Conservation (phyloP, 2,329 filamentous ascomycete species). For the Thelonectria discophora region DNA sequence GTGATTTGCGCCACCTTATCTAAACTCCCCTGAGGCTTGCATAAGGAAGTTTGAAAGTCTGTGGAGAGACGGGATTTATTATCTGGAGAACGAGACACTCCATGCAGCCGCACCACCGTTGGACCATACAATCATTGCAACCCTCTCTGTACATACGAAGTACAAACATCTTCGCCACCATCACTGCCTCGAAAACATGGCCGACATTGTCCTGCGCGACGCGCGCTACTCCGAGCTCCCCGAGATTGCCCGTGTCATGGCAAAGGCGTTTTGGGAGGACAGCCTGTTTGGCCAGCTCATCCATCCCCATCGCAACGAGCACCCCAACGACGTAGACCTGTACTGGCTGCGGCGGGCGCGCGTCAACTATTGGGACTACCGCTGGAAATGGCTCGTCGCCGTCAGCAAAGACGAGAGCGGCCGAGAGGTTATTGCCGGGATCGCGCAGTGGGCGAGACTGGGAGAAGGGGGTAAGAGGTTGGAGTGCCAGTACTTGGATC, state of each 20-base stretch:
- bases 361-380: slow-evolving; percentile 43
- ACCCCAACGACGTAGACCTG: slow-evolving; percentile 43
- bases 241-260: slow-evolving; percentile 42
- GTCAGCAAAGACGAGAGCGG: slow-evolving; percentile 31
- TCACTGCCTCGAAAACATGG: slow-evolving; percentile 22
- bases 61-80: slow-evolving; percentile 5
- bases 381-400: slow-evolving; percentile 42
- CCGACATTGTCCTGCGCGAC: slow-evolving; percentile 27
- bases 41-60: slow-evolving; percentile 1
- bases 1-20: slow-evolving; percentile 5
- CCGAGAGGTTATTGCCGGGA: slow-evolving; percentile 22
- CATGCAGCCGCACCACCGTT: slow-evolving; percentile 4
- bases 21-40: slow-evolving; percentile 16
- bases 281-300: slow-evolving; percentile 47
- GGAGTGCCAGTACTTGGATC: slow-evolving; percentile 27
- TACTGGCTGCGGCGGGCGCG: slow-evolving; percentile 44
- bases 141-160: not conserved
- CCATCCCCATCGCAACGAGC: slow-evolving; percentile 45
- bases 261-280: slow-evolving; percentile 48
- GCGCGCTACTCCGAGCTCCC: slow-evolving; percentile 39
- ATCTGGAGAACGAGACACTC: slow-evolving; percentile 1
- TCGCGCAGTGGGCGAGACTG: slow-evolving; percentile 35
- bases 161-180: not conserved
- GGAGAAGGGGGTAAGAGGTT: slow-evolving; percentile 29
- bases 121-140: not conserved